Conservation (phyloP, 169 alveolate genomes). For the Cryptosporidium sp. region DNA sequence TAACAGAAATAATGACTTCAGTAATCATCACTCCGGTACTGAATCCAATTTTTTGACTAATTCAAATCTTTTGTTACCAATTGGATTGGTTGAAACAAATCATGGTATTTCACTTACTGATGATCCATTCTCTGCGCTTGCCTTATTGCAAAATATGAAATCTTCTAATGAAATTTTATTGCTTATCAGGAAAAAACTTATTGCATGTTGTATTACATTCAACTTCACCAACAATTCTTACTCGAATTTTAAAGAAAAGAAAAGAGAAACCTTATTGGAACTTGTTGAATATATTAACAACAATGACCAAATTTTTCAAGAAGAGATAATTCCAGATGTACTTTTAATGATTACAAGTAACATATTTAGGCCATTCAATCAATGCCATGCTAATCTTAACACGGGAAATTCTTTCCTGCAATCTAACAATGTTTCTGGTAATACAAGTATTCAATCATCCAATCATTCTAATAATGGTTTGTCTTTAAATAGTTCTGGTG, state of each 20-base stretch:
- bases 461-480: background rate
- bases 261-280: conserved; percentile 88
- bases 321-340: conserved; percentile 52
- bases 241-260: conserved; percentile 84
- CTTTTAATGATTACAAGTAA: conserved; percentile 66
- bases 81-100: conserved; percentile 14
- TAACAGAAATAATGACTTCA: background rate
- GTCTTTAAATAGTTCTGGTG: background rate
- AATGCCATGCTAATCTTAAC: conserved; percentile 32
- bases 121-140: conserved; percentile 79
- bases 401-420: background rate
- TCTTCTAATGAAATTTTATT: conserved; percentile 79
- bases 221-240: conserved; percentile 80
- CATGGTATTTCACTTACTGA: conserved; percentile 57
- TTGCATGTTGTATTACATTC: conserved; percentile 85
- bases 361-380: conserved; percentile 57
- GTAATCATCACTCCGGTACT: background rate
- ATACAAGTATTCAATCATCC: conserved; percentile 78
- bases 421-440: conserved; percentile 74
- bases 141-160: conserved; percentile 83
- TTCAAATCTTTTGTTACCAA: conserved; percentile 17
- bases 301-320: conserved; percentile 49
- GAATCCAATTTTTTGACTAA: background rate
- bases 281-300: conserved; percentile 86
- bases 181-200: conserved; percentile 85